A percentile compares a stretch with the other conserved stretches of the same genome.
phyloP scores from a whole-genome alignment of 2,329 filamentous ascomycete species.

The Coniochaeta sp. region DNA sequence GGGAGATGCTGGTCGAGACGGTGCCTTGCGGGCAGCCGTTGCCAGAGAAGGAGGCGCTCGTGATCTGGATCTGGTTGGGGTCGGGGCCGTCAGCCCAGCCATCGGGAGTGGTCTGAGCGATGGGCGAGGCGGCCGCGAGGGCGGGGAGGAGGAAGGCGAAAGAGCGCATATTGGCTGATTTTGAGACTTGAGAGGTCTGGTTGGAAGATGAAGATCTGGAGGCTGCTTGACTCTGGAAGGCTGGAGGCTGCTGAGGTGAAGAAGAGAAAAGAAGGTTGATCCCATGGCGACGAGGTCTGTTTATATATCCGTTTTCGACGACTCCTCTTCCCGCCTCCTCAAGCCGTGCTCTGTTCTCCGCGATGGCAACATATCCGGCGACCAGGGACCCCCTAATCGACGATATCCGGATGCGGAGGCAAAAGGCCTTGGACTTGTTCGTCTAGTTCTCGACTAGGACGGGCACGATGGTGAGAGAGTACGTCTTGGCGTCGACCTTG shows the following conservation, averaged over 20 bases:
- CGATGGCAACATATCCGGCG: neutral
- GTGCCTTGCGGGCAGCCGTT: slow-evolving; percentile 36
- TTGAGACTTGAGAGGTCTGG: slow-evolving; percentile 1
- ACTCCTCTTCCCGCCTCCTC: slow-evolving; percentile 4
- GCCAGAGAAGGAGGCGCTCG: slow-evolving; percentile 31
- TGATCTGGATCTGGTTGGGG: slow-evolving; percentile 32
- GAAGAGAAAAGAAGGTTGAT: slow-evolving; percentile 9
- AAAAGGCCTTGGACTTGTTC: slow-evolving; percentile 8
- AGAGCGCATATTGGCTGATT: slow-evolving; percentile 27
- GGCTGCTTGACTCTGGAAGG: slow-evolving; percentile 8
- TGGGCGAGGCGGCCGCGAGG: slow-evolving; percentile 29
- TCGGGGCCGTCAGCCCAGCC: slow-evolving; percentile 27
- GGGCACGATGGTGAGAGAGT: neutral
- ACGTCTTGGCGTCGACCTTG: slow-evolving; percentile 12
- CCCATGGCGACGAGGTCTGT: slow-evolving; percentile 10
- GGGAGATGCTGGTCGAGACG: slow-evolving; percentile 33
- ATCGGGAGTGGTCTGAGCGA: slow-evolving; percentile 16
- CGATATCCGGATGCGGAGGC: slow-evolving; percentile 14
- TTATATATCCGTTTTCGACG: slow-evolving; percentile 19
- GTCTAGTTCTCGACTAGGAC: neutral
- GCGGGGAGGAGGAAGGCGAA: slow-evolving; percentile 26
- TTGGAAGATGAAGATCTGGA: slow-evolving; percentile 6
- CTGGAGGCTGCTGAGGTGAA: slow-evolving; percentile 12
- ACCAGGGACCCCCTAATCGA: slow-evolving; percentile 6
- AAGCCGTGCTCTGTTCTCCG: neutral